These are phyloP conservation scores for Neocatenulostroma microsporum DNA, from an alignment of 2,329 filamentous ascomycete species.

Conservation along the genomic window DNA sequence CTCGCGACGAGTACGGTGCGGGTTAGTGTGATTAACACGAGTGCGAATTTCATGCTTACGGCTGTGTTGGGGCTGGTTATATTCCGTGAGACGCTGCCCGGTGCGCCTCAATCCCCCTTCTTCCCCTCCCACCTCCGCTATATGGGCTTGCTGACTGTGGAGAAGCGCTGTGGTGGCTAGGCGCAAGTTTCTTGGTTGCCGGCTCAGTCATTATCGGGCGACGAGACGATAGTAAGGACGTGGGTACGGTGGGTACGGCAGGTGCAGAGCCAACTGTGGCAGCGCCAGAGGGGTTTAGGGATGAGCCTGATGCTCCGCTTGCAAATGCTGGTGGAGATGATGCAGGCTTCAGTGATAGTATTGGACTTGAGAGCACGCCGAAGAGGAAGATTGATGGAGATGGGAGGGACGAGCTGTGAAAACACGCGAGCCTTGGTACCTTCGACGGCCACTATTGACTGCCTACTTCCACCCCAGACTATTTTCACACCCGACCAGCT, in stretches of 20 bases:
- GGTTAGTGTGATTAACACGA: slow-evolving; percentile 75
- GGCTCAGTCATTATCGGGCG: slow-evolving; percentile 72
- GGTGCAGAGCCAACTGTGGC: slow-evolving; percentile 14
- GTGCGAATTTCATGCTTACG: slow-evolving; percentile 71
- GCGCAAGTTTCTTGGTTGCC: slow-evolving; percentile 62
- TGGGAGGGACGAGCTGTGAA: no score
- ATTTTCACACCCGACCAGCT: no score
- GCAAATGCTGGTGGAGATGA: background rate
- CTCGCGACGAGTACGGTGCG: slow-evolving; percentile 67
- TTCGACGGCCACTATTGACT: no score
- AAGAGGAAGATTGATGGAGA: no score
- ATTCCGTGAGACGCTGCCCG: slow-evolving; percentile 63
- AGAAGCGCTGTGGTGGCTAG: slow-evolving; percentile 62
- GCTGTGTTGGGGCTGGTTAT: slow-evolving; percentile 62
- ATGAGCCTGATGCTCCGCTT: slow-evolving; percentile 27
- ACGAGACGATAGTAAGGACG: slow-evolving; percentile 50
- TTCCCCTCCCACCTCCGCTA: background rate
- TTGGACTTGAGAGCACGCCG: slow-evolving; percentile 7
- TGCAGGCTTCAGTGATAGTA: slow-evolving; percentile 1
- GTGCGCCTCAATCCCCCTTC: slow-evolving; percentile 11
- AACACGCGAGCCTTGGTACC: no score
- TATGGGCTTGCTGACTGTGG: background rate
- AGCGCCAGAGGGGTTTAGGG: slow-evolving; percentile 16
- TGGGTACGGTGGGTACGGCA: slow-evolving; percentile 14
- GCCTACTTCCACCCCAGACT: no score